These are phyloP conservation scores for Colletotrichum sp. DNA, from an alignment of 2,329 filamentous ascomycete species.

Conservation along the genomic window DNA sequence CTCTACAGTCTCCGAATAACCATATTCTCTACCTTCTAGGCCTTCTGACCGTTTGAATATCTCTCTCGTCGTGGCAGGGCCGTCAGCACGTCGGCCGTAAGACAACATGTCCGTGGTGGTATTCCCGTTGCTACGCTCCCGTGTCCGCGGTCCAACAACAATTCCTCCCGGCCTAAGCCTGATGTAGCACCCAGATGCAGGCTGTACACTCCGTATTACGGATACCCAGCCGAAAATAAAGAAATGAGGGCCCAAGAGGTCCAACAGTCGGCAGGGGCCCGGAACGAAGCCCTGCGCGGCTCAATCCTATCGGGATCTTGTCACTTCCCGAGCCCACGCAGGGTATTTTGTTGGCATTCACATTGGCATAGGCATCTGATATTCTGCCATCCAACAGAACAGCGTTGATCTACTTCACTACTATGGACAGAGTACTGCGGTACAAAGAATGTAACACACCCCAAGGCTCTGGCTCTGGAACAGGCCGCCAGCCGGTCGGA, in stretches of 20 bases:
- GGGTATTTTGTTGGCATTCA: background rate
- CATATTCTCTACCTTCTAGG: background rate
- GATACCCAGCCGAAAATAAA: background rate
- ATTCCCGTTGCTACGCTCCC: background rate
- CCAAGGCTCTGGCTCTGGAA: background rate
- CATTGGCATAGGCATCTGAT: background rate
- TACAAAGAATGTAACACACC: background rate
- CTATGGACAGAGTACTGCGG: background rate
- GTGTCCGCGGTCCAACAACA: background rate
- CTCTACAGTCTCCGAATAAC: background rate
- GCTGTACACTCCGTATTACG: background rate
- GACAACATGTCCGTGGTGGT: background rate
- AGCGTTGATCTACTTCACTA: too few relatives aligned
- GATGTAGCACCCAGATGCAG: background rate
- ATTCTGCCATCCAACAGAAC: background rate
- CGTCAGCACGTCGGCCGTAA: background rate
- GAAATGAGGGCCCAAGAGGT: background rate
- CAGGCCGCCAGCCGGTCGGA: background rate
- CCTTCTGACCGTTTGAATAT: background rate
- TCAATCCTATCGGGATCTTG: conserved; percentile 5
- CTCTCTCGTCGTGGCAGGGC: background rate
- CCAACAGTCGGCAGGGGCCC: background rate
- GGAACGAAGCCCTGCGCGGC: conserved; percentile 5
- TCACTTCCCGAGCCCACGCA: conserved; percentile 5
- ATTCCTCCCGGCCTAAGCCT: background rate